These are phyloP conservation scores for Tanacetum coccineum DNA, from an alignment of 129 eudicot genomes.

Conservation along the genomic window DNA sequence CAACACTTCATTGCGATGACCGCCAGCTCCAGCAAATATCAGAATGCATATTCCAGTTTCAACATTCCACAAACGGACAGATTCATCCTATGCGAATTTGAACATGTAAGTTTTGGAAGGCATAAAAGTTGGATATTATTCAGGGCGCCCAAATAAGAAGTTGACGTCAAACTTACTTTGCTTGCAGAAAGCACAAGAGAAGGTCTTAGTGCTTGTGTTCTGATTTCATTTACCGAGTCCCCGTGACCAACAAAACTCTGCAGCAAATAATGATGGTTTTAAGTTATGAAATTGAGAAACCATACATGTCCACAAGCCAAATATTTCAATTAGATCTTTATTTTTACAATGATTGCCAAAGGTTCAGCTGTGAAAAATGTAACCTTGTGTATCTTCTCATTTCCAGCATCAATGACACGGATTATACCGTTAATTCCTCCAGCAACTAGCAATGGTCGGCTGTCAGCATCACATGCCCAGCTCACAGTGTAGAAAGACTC, in stretches of 20 bases:
- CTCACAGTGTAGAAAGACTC: slow-evolving; percentile 95
- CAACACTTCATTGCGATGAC: too few relatives aligned
- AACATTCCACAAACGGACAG: too few relatives aligned
- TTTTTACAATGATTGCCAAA: slow-evolving; percentile 3
- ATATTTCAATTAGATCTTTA: not conserved
- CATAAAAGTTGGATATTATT: too few relatives aligned
- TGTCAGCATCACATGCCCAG: slow-evolving; percentile 87
- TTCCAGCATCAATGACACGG: slow-evolving; percentile 95
- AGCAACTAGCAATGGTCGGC: slow-evolving; percentile 79
- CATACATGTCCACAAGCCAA: not conserved
- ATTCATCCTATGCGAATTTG: too few relatives aligned
- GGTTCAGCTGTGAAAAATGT: not conserved
- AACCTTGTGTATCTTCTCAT: slow-evolving; percentile 93
- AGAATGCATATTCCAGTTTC: too few relatives aligned
- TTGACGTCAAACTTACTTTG: too few relatives aligned
- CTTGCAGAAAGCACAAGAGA: too few relatives aligned
- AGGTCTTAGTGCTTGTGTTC: too few relatives aligned
- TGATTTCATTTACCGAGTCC: too few relatives aligned
- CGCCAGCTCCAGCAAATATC: too few relatives aligned
- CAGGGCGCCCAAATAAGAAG: too few relatives aligned
- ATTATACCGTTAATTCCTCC: slow-evolving; percentile 94
- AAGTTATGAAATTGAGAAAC: not conserved
- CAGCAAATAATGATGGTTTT: slow-evolving; percentile 19
- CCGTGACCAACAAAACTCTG: slow-evolving; percentile 99
- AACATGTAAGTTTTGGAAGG: too few relatives aligned